phyloP scores from a whole-genome alignment of 805 yeast genomes.

The Ascoidea rubescens region DNA sequence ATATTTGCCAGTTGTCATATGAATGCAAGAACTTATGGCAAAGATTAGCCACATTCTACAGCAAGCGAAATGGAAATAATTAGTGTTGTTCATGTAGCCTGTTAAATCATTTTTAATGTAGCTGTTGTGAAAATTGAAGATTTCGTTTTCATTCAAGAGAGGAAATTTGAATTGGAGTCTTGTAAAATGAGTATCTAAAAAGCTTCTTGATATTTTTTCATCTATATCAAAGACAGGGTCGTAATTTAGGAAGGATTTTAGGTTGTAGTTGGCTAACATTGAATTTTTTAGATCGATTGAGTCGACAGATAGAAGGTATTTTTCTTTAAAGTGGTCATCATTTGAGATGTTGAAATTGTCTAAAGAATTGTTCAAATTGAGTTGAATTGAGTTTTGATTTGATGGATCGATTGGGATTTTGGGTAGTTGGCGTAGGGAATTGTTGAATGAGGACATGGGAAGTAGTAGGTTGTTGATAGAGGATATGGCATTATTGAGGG shows the following conservation, averaged over 20 bases:
- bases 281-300: slow-evolving; percentile 25
- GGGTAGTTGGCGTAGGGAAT: neutral
- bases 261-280: slow-evolving; percentile 30
- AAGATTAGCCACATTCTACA: slow-evolving; percentile 43
- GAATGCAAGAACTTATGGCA: slow-evolving; percentile 36
- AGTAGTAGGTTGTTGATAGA: neutral
- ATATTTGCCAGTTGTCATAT: slow-evolving; percentile 42
- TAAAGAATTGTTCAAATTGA: slow-evolving; percentile 1
- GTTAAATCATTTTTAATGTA: slow-evolving; percentile 24
- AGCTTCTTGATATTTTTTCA: slow-evolving; percentile 31
- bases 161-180: slow-evolving; percentile 46
- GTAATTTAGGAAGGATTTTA: slow-evolving; percentile 28
- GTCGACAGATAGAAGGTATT: slow-evolving; percentile 13
- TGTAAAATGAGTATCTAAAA: slow-evolving; percentile 41
- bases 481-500: neutral
- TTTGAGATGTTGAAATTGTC: neutral
- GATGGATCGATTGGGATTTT: neutral
- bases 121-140: slow-evolving; percentile 33
- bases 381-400: slow-evolving; percentile 2
- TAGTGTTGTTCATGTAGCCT: slow-evolving; percentile 23
- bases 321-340: slow-evolving; percentile 4
- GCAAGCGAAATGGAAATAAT: slow-evolving; percentile 36
- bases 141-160: slow-evolving; percentile 35
- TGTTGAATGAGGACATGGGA: neutral
- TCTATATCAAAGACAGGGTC: slow-evolving; percentile 43